These are phyloP conservation scores for Penicillium capsulatum DNA, from an alignment of 2,329 filamentous ascomycete species.

Conservation along the genomic window DNA sequence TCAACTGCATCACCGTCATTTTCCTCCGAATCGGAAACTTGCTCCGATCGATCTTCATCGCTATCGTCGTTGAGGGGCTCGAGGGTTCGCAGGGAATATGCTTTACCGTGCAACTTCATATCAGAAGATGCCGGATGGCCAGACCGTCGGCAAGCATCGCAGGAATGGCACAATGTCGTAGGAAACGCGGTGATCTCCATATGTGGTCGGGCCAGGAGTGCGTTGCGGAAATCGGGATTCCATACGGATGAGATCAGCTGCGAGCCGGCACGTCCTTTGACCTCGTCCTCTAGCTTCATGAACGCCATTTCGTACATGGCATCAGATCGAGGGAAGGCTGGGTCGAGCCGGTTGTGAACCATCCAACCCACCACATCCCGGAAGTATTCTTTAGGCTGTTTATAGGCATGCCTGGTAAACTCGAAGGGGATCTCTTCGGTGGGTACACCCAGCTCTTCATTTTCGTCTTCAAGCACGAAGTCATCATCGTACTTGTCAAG, in stretches of 20 bases:
- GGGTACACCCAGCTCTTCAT: slow-evolving; percentile 56
- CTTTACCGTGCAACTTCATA: slow-evolving; percentile 59
- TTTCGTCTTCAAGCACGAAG: slow-evolving; percentile 63
- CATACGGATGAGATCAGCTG: slow-evolving; percentile 70
- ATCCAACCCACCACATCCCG: slow-evolving; percentile 73
- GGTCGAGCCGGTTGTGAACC: slow-evolving; percentile 73
- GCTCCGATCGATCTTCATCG: slow-evolving; percentile 38
- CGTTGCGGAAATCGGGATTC: slow-evolving; percentile 61
- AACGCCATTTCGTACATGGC: slow-evolving; percentile 66
- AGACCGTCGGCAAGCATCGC: slow-evolving; percentile 67
- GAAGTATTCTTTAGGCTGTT: slow-evolving; percentile 68
- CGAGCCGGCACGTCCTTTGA: slow-evolving; percentile 62
- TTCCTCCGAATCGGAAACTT: slow-evolving; percentile 27
- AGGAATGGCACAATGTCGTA: slow-evolving; percentile 47
- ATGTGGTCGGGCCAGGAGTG: slow-evolving; percentile 62
- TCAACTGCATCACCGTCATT: slow-evolving; percentile 33
- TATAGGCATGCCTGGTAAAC: slow-evolving; percentile 63
- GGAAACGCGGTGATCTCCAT: slow-evolving; percentile 51
- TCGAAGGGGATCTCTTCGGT: slow-evolving; percentile 60
- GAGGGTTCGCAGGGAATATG: slow-evolving; percentile 63
- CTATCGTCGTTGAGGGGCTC: slow-evolving; percentile 56
- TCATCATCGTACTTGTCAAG: slow-evolving; percentile 57
- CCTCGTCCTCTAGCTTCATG: slow-evolving; percentile 66
- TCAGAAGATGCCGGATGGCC: slow-evolving; percentile 64
- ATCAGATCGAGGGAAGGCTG: slow-evolving; percentile 60